Evolutionary conservation across 768 basidiomycete genomes (phyloP).

Genomic region (Lactifluus subvellereus): DNA sequence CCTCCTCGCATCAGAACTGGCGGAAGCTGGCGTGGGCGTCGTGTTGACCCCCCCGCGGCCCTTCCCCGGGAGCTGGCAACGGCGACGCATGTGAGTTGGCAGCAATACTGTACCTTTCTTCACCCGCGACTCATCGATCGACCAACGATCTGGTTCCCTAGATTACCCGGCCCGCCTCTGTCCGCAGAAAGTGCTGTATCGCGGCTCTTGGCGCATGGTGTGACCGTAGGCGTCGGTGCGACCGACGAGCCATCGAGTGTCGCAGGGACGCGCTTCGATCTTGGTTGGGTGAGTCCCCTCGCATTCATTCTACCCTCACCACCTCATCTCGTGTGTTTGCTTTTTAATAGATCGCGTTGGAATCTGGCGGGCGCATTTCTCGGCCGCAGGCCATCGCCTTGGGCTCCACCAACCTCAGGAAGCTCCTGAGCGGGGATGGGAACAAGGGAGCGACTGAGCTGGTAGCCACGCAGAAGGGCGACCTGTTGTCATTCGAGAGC

Average conservation of each 20-base stretch:
- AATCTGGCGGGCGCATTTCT: slow-evolving; percentile 34
- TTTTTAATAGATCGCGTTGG: slow-evolving; percentile 33
- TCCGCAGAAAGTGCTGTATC: slow-evolving; percentile 48
- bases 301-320: background rate
- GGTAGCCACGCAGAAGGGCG: slow-evolving; percentile 33
- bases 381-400: slow-evolving; percentile 33
- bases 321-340: background rate
- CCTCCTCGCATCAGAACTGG: slow-evolving; percentile 61
- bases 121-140: background rate
- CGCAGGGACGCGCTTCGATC: slow-evolving; percentile 33
- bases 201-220: slow-evolving; percentile 48
- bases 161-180: slow-evolving; percentile 65
- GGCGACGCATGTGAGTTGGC: slow-evolving; percentile 29
- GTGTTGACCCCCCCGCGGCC: slow-evolving; percentile 33
- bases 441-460: slow-evolving; percentile 32
- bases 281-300: slow-evolving; percentile 32
- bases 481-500: slow-evolving; percentile 32
- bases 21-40: slow-evolving; percentile 33
- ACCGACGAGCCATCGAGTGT: slow-evolving; percentile 30
- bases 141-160: slow-evolving; percentile 22
- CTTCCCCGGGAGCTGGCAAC: slow-evolving; percentile 37
- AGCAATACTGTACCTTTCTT: background rate
- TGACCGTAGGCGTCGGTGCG: slow-evolving; percentile 56
- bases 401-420: slow-evolving; percentile 26
- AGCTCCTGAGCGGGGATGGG: slow-evolving; percentile 33